phyloP scores from a whole-genome alignment of 108 stramenopile genomes.

The Nitzschia inconspicua region DNA sequence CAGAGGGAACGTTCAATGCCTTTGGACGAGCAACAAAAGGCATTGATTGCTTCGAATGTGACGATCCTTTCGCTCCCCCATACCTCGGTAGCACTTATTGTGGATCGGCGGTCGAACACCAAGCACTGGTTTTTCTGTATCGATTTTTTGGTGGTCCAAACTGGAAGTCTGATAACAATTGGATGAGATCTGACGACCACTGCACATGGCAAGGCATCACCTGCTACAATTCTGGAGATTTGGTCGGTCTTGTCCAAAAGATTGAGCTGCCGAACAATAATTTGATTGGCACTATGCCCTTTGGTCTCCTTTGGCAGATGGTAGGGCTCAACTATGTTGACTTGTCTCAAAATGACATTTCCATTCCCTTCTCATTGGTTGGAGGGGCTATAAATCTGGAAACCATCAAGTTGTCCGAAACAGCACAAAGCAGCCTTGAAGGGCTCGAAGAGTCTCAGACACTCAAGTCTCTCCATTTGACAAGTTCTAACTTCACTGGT shows the following conservation, averaged over 20 bases:
- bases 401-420: slow-evolving; percentile 62
- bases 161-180: slow-evolving; percentile 34
- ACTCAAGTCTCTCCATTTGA: slow-evolving; percentile 35
- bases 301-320: slow-evolving; percentile 22
- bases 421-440: slow-evolving; percentile 23
- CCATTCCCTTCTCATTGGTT: slow-evolving; percentile 53
- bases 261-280: slow-evolving; percentile 62
- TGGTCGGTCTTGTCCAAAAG: slow-evolving; percentile 37
- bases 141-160: slow-evolving; percentile 22
- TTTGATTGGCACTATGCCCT: slow-evolving; percentile 45
- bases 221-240: slow-evolving; percentile 29
- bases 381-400: slow-evolving; percentile 60
- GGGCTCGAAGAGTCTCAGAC: slow-evolving; percentile 33
- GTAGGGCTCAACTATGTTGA: slow-evolving; percentile 31
- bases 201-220: slow-evolving; percentile 48
- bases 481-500: slow-evolving; percentile 31
- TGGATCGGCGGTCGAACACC: slow-evolving; percentile 45
- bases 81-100: slow-evolving; percentile 57
- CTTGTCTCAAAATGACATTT: slow-evolving; percentile 52
- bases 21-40: slow-evolving; percentile 53
- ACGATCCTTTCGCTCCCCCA: slow-evolving; percentile 31
- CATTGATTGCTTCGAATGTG: slow-evolving; percentile 38
- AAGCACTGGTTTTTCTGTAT: slow-evolving; percentile 45
- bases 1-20: slow-evolving; percentile 46
- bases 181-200: slow-evolving; percentile 33